phyloP scores from a whole-genome alignment of 345 rosid species.

The Reutealis trisperma region DNA sequence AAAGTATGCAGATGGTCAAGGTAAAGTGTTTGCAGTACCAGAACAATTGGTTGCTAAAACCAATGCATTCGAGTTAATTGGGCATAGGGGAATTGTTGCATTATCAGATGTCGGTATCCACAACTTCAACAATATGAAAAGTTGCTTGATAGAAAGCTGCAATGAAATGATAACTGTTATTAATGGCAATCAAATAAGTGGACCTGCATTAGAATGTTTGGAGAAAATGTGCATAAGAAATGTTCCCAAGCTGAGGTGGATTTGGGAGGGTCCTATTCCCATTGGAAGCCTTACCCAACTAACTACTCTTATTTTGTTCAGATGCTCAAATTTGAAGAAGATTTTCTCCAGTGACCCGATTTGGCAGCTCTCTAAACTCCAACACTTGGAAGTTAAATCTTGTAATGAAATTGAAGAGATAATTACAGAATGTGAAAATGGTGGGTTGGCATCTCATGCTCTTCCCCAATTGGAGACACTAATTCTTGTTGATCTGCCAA shows the following conservation, averaged over 20 bases:
- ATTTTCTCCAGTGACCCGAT: not conserved
- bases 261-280: not conserved
- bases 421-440: not conserved
- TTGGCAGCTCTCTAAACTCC: not conserved
- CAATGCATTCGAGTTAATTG: constrained; percentile 19
- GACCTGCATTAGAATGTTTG: not conserved
- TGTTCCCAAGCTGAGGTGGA: not conserved
- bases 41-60: constrained; percentile 16
- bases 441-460: not conserved
- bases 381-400: not conserved
- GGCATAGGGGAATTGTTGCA: not conserved
- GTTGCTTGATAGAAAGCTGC: constrained; percentile 12
- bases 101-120: not conserved
- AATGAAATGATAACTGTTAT: not conserved
- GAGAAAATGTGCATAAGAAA: constrained; percentile 2
- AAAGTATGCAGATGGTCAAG: constrained; percentile 21
- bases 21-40: not conserved
- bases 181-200: not conserved
- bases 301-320: constrained; percentile 11
- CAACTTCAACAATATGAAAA: not conserved
- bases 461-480: not conserved
- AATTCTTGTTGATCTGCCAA: not conserved
- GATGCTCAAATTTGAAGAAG: not conserved
- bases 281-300: constrained; percentile 2
- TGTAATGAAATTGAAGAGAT: not conserved